A percentile compares a stretch with the other conserved stretches of the same genome.
These are phyloP conservation scores for Magnusiomyces starmeri DNA, from an alignment of 1,139 yeast genomes.

Conservation along the genomic window DNA sequence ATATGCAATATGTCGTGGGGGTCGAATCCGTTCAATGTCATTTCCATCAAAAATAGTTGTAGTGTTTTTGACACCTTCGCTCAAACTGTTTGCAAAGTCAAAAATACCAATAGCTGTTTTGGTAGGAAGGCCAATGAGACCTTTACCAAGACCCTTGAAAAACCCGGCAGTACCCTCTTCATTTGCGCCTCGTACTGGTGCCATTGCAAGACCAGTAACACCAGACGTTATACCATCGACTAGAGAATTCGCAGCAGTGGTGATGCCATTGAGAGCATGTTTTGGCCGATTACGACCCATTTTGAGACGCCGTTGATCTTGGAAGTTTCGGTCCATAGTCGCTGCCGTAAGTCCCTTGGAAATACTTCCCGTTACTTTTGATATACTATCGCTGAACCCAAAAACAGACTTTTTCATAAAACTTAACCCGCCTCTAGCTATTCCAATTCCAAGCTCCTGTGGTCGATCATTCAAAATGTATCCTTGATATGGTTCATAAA, in stretches of 20 bases:
- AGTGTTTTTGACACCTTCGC: slow-evolving; percentile 90
- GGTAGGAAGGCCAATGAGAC: slow-evolving; percentile 91
- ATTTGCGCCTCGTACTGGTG: slow-evolving; percentile 84
- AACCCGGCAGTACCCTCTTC: slow-evolving; percentile 86
- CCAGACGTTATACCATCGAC: slow-evolving; percentile 86
- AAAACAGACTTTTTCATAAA: slow-evolving; percentile 91
- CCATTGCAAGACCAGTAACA: slow-evolving; percentile 78
- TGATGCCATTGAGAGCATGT: slow-evolving; percentile 83
- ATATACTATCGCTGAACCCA: slow-evolving; percentile 88
- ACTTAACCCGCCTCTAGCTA: slow-evolving; percentile 93
- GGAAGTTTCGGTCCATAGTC: slow-evolving; percentile 80
- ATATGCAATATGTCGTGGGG: slow-evolving; percentile 67
- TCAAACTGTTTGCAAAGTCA: slow-evolving; percentile 85
- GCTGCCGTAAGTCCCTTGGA: slow-evolving; percentile 92
- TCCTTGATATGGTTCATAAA: slow-evolving; percentile 96
- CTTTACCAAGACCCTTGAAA: slow-evolving; percentile 88
- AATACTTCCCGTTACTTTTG: slow-evolving; percentile 86
- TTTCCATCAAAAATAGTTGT: slow-evolving; percentile 86
- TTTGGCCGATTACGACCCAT: slow-evolving; percentile 73
- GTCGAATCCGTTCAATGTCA: slow-evolving; percentile 69
- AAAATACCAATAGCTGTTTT: slow-evolving; percentile 94
- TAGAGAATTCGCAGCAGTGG: slow-evolving; percentile 83
- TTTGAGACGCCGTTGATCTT: slow-evolving; percentile 67
- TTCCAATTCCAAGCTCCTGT: slow-evolving; percentile 87
- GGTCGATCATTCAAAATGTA: slow-evolving; percentile 91